Percentiles rank a stretch among this genome's conserved stretches.
phyloP scores from a whole-genome alignment of 768 basidiomycete species.

The Suillus paluster region DNA sequence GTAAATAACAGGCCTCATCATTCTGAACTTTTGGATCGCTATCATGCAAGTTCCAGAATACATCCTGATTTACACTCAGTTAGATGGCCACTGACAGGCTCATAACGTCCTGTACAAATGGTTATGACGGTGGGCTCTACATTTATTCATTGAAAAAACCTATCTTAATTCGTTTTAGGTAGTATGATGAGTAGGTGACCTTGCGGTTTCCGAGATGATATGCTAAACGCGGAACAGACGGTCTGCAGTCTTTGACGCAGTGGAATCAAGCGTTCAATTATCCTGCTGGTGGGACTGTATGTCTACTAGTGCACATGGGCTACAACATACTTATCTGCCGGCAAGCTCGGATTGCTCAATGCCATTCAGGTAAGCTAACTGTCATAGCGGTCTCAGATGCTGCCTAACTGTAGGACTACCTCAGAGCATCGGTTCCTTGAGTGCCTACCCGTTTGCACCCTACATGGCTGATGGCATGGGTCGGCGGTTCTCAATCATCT shows the following conservation, averaged over 20 bases:
- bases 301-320: neutral
- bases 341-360: slow-evolving; percentile 39
- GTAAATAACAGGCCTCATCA: slow-evolving; percentile 50
- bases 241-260: slow-evolving; percentile 41
- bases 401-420: neutral
- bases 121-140: slow-evolving; percentile 37
- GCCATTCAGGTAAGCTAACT: slow-evolving; percentile 39
- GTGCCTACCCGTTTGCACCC: no score
- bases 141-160: neutral
- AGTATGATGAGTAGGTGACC: slow-evolving; percentile 43
- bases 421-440: no score
- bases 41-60: slow-evolving; percentile 51
- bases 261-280: slow-evolving; percentile 40
- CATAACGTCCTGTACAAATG: slow-evolving; percentile 42
- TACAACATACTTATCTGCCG: neutral
- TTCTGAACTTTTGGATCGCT: slow-evolving; percentile 67
- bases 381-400: slow-evolving; percentile 14
- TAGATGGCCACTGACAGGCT: slow-evolving; percentile 23
- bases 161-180: slow-evolving; percentile 15
- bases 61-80: no score
- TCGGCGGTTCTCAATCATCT: slow-evolving; percentile 39
- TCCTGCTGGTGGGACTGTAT: slow-evolving; percentile 35
- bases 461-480: slow-evolving; percentile 47
- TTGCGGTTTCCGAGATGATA: neutral
- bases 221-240: slow-evolving; percentile 27